These are phyloP conservation scores for Penicillium flavigenum DNA, from an alignment of 495 filamentous ascomycete species.

Conservation along the genomic window DNA sequence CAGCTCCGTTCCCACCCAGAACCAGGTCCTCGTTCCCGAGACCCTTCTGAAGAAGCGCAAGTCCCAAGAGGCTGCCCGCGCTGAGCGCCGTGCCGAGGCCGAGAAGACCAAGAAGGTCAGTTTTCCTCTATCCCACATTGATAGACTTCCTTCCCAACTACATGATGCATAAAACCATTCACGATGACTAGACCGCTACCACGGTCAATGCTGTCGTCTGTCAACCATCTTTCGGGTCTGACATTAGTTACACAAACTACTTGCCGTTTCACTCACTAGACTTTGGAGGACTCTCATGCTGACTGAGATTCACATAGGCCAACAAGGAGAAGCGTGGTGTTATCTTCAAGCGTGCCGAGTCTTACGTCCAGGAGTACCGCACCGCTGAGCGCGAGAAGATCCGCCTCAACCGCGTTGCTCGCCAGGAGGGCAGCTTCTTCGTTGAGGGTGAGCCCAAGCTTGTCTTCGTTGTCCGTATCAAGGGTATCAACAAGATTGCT, in stretches of 20 bases:
- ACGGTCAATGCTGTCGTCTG: constrained; percentile 92
- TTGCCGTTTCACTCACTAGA: constrained; percentile 19
- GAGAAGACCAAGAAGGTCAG: constrained; percentile 88
- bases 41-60: constrained; percentile 99
- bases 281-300: constrained; percentile 33
- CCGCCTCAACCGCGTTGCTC: constrained; percentile 81
- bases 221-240: constrained; percentile 99
- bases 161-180: constrained; percentile 74
- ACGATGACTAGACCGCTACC: constrained; percentile 74
- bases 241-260: constrained; percentile 43
- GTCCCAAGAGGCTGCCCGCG: constrained; percentile 96
- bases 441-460: constrained; percentile 93
- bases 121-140: constrained; percentile 22
- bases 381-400: constrained; percentile 98
- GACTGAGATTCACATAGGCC: constrained; percentile 58
- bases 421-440: constrained; percentile 90
- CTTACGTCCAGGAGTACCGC: constrained; percentile 99
- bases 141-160: constrained; percentile 17
- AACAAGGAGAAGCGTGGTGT: constrained; percentile 95
- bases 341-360: constrained; percentile 99
- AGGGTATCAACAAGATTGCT: constrained; percentile 99
- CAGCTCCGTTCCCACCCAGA: constrained; percentile 82
- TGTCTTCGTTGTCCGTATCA: constrained; percentile 98
- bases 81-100: constrained; percentile 74
- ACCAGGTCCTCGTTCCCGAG: constrained; percentile 94